phyloP scores from a whole-genome alignment of 495 filamentous ascomycete species.

The Aspergillus hancockii region DNA sequence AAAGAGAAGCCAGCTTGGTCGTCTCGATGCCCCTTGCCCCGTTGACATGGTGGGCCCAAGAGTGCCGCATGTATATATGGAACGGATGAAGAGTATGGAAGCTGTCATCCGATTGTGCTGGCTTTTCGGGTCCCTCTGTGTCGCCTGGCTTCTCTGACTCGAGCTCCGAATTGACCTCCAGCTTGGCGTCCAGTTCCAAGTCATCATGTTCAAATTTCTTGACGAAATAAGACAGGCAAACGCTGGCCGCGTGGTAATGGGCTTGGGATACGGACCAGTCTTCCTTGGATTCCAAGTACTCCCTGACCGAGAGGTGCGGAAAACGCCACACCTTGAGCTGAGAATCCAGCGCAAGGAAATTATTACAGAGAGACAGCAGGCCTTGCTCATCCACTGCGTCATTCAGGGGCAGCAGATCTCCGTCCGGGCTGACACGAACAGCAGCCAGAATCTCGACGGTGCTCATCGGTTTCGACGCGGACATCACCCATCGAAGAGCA shows the following conservation, averaged over 20 bases:
- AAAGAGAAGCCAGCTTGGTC: too few species aligned
- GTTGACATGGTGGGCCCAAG: too few species aligned
- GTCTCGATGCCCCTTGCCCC: too few species aligned
- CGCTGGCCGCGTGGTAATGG: constrained; percentile 16
- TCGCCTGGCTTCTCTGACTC: too few species aligned
- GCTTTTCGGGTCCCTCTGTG: too few species aligned
- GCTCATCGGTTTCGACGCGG: constrained; percentile 23
- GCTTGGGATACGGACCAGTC: constrained; percentile 10
- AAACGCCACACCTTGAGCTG: constrained; percentile 31
- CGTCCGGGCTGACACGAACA: constrained; percentile 13
- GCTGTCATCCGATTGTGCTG: too few species aligned
- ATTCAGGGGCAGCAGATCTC: constrained; percentile 4
- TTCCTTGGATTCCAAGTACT: constrained; percentile 25
- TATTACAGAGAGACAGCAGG: constrained; percentile 29
- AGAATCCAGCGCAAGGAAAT: constrained; percentile 30
- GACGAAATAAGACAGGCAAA: constrained; percentile 17
- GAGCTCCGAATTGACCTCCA: too few species aligned
- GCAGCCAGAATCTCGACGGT: constrained; percentile 15
- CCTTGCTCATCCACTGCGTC: constrained; percentile 20
- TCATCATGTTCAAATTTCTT: too few species aligned
- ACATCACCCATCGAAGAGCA: constrained; percentile 39
- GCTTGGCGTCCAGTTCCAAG: too few species aligned
- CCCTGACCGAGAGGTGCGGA: constrained; percentile 31
- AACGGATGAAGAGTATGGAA: too few species aligned
- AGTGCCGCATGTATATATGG: too few species aligned